phyloP scores from a whole-genome alignment of 169 alveolate genomes.

The Babesia ovata region DNA sequence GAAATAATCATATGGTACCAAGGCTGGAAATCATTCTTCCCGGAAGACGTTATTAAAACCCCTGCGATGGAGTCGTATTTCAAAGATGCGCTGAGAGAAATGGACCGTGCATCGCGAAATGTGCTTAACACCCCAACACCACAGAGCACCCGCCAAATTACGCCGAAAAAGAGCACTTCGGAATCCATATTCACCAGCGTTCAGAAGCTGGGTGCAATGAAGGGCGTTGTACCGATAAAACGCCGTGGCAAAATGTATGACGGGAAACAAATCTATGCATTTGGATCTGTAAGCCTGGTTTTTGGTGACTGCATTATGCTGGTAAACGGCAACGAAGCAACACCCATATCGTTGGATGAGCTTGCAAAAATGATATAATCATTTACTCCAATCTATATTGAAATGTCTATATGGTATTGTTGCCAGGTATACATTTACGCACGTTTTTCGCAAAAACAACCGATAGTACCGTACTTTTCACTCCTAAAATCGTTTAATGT shows the following conservation, averaged over 20 bases:
- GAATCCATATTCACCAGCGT: not conserved
- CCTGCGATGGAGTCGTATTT: conserved; percentile 14
- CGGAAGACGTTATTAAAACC: conserved; percentile 6
- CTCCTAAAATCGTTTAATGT: too few species aligned
- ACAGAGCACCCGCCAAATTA: not conserved
- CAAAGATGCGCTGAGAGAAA: conserved; percentile 38
- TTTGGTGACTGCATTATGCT: conserved; percentile 24
- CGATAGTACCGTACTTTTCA: too few species aligned
- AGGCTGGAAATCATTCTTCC: conserved; percentile 52
- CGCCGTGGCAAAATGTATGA: conserved; percentile 24
- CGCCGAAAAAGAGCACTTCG: not conserved
- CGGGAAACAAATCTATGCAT: conserved; percentile 44
- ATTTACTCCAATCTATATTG: too few species aligned
- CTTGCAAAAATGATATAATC: not conserved
- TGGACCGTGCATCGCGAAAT: conserved; percentile 42
- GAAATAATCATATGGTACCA: conserved; percentile 47
- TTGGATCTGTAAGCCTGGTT: conserved; percentile 18
- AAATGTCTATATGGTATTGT: too few species aligned
- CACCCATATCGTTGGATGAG: conserved; percentile 20
- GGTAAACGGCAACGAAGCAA: not conserved
- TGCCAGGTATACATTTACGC: too few species aligned
- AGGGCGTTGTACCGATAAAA: conserved; percentile 10
- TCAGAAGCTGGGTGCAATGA: conserved; percentile 12
- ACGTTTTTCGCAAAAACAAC: too few species aligned
- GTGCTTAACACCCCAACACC: conserved; percentile 3